Base-by-base conservation (phyloP, 345 rosid genomes). In the Gossypium longicalyx region DNA sequence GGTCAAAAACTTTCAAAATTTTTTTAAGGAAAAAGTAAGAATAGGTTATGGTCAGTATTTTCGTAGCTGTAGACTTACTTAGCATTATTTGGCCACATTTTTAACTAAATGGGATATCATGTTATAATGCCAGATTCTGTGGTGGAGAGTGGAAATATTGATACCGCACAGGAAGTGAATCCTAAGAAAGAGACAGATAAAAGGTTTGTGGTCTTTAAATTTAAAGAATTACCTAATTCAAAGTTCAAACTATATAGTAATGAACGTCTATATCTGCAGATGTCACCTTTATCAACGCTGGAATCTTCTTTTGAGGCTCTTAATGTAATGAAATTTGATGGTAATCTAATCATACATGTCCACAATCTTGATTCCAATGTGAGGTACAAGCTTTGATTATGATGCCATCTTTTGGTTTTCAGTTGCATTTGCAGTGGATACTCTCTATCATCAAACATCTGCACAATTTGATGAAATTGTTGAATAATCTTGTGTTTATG, bases 401-500 rank as follows among this genome's bases (percentile, higher is more conserved):
- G 41, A 83, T 57, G 27, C 19, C 19, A 15, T 60, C 80, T 70
- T 19, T 77, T 78, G 56, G 56, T 73, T 85, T 75, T 56, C 85
- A 94, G 98, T 82, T 88, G 97, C 98, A 52, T 92, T 94, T 85
- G 88, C 93, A 2, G 98, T 94, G 80, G 98, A 92, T 85, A 98
- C 98, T 16, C 86, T 94, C 59, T 94, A 94, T 84, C 97, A 91
- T 77, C 98, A 94, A 79, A 92, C 98, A 54, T 90, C 98, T 71
- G 98, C 98, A 66, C 95, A 92, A 79, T 92, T 92, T 81, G 98
- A 94, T 78, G 98, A 90, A 89, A 51, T 71, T 94, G 79, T 82
- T 92, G 79, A 94, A 91, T 84, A 92, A 94, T 76, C 92, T 94
- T 78, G 93, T 77, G 91, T 94, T 56, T 89, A 87, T 82, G 91